These are phyloP conservation scores for Vitrella brassicaformis DNA, from an alignment of 73 alveolate species.

Conservation along the genomic window DNA sequence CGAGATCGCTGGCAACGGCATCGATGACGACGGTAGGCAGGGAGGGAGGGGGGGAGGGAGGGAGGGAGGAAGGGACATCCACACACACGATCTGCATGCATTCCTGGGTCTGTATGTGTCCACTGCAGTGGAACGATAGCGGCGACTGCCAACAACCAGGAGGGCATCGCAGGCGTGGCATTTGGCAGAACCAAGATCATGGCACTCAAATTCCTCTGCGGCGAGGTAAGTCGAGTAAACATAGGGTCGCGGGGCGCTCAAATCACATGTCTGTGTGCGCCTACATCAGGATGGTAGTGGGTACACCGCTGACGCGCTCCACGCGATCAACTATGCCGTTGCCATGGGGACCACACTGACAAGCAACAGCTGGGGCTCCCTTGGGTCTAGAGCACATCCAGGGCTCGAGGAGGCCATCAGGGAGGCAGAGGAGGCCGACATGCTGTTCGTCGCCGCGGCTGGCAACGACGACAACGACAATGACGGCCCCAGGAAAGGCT, in stretches of 20 bases:
- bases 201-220: constrained; percentile 13
- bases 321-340: constrained; percentile 25
- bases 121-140: constrained; percentile 39
- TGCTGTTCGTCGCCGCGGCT: constrained; percentile 23
- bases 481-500: no score
- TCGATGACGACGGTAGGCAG: constrained; percentile 15
- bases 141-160: constrained; percentile 29
- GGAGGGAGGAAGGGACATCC: no score
- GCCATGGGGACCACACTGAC: constrained; percentile 16
- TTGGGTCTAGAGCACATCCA: constrained; percentile 6
- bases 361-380: no score
- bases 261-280: no score
- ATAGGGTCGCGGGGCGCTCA: neutral
- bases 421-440: constrained; percentile 21
- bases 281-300: constrained; percentile 7
- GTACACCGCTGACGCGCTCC: constrained; percentile 16
- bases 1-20: constrained; percentile 39
- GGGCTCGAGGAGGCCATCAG: constrained; percentile 27
- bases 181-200: constrained; percentile 5
- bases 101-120: neutral
- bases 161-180: constrained; percentile 24
- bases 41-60: no score
- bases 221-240: neutral
- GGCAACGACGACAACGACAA: constrained; percentile 31
- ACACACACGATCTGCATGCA: neutral